phyloP scores from a whole-genome alignment of 768 basidiomycete genomes.

The Leccinum longicurvipes region DNA sequence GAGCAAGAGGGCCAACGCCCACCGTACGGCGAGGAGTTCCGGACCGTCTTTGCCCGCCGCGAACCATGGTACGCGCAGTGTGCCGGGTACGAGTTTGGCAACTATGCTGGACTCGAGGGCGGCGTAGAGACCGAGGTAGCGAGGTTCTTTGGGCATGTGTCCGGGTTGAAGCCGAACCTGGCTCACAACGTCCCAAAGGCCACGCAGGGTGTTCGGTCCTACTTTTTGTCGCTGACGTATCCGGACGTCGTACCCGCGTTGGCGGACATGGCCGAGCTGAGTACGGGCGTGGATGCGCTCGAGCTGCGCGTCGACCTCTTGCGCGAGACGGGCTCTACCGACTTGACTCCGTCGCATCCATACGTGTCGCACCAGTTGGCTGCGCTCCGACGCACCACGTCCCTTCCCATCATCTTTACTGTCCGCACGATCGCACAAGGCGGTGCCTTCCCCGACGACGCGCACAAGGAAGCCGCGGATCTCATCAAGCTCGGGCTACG shows the following conservation, averaged over 20 bases:
- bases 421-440: conserved; percentile 87
- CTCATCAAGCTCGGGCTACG: conserved; percentile 77
- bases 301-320: conserved; percentile 95
- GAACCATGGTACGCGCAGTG: conserved; percentile 86
- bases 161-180: conserved; percentile 66
- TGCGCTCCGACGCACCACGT: conserved; percentile 68
- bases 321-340: conserved; percentile 45
- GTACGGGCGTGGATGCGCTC: conserved; percentile 83
- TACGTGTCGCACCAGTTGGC: conserved; percentile 85
- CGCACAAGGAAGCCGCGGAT: conserved; percentile 65
- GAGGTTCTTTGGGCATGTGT: conserved; percentile 88
- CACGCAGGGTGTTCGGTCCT: conserved; percentile 58
- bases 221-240: conserved; percentile 91
- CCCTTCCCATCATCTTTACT: conserved; percentile 89
- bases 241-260: conserved; percentile 78
- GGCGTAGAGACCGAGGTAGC: conserved; percentile 54
- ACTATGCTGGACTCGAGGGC: conserved; percentile 47
- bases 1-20: conserved; percentile 74
- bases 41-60: conserved; percentile 80
- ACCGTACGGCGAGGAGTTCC: conserved; percentile 81
- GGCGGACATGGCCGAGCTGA: conserved; percentile 64
- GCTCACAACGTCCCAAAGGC: conserved; percentile 44
- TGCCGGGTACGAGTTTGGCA: conserved; percentile 79
- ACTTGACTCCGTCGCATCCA: conserved; percentile 56
- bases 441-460: conserved; percentile 83